A percentile compares a stretch with the other conserved stretches of the same genome.
Evolutionary conservation across 1,139 yeast genomes (phyloP).

Genomic region (Maudiozyma humilis): DNA sequence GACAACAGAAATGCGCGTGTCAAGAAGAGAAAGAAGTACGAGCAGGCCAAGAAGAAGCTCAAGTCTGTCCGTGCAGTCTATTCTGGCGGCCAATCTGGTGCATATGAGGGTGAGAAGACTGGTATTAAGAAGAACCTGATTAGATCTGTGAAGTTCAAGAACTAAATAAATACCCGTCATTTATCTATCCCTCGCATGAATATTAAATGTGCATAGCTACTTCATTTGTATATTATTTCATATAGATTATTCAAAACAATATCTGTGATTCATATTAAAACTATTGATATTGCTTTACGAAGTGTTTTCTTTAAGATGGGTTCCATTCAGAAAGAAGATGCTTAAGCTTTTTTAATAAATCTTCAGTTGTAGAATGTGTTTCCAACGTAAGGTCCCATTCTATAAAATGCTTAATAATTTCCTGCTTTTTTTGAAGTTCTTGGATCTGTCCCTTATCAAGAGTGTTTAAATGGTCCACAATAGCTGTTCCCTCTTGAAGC

Average conservation of each 20-base stretch:
- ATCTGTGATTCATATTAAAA: not conserved
- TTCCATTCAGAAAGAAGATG: not conserved
- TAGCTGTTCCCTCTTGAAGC: conserved; percentile 17
- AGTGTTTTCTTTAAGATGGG: too few species aligned
- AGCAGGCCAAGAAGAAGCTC: conserved; percentile 88
- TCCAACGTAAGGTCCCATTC: conserved; percentile 29
- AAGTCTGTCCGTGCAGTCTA: conserved; percentile 84
- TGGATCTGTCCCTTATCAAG: conserved; percentile 17
- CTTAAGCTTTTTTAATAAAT: conserved; percentile 11
- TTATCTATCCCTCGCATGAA: conserved; percentile 3
- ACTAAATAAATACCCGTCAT: conserved; percentile 9
- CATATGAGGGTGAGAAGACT: conserved; percentile 89
- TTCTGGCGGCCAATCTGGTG: conserved; percentile 61
- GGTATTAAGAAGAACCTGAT: conserved; percentile 94
- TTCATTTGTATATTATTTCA: not conserved
- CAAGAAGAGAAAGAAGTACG: conserved; percentile 96
- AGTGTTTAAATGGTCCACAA: conserved; percentile 17
- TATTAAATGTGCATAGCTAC: not conserved
- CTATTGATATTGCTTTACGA: too few species aligned
- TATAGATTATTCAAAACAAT: not conserved
- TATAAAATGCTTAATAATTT: conserved; percentile 28
- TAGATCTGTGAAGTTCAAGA: conserved; percentile 66
- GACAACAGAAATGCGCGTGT: conserved; percentile 93
- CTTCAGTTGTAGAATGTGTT: conserved; percentile 3
- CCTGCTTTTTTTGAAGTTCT: conserved; percentile 19